phyloP scores from a whole-genome alignment of 306 rosid genomes.

The Vigna trinervia region DNA sequence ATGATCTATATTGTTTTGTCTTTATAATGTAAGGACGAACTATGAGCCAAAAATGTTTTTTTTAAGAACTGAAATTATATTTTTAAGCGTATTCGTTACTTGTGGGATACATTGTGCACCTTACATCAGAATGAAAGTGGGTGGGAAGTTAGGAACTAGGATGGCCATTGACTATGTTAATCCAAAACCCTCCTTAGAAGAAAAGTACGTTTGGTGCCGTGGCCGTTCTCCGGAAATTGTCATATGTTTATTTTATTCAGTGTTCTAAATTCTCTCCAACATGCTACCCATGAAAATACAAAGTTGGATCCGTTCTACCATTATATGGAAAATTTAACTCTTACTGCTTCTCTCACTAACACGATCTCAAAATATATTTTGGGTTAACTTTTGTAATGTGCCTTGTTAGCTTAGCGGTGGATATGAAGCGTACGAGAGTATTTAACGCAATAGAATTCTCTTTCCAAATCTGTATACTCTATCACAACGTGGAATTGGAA shows the following conservation, averaged over 20 bases:
- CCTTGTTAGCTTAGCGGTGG: no score
- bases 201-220: background rate
- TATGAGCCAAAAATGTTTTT: no score
- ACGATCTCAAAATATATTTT: no score
- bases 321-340: no score
- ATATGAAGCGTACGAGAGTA: background rate
- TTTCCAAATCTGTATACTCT: no score
- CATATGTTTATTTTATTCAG: background rate
- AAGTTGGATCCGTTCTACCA: no score
- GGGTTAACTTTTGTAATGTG: no score
- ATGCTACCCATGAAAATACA: background rate
- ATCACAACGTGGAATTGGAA: no score
- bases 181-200: background rate
- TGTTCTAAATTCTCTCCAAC: background rate
- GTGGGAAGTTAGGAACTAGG: background rate
- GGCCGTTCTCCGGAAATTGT: background rate
- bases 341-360: no score
- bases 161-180: background rate
- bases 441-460: background rate
- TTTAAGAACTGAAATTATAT: no score
- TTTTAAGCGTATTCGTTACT: background rate
- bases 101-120: background rate
- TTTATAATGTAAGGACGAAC: no score
- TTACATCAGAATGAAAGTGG: constrained; percentile 1
- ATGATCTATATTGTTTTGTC: background rate